phyloP scores from a whole-genome alignment of 192 early-diverging fungal species.

The Cladochytrium replicatum region DNA sequence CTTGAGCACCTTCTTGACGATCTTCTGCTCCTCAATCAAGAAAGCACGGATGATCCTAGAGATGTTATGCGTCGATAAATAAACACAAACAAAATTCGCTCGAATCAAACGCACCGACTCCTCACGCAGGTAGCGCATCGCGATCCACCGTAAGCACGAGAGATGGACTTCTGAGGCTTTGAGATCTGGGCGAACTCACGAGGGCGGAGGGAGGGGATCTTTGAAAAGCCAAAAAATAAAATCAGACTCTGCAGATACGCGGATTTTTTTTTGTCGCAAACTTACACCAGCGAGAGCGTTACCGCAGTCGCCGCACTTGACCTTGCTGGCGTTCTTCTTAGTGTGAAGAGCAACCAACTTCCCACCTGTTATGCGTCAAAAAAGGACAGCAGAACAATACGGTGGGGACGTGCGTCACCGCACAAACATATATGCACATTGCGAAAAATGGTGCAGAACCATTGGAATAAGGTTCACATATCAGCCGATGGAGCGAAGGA shows the following conservation, averaged over 20 bases:
- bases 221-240: conserved; percentile 1
- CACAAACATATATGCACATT: neutral
- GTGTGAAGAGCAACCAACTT: conserved; percentile 85
- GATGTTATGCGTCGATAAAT: conserved; percentile 36
- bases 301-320: conserved; percentile 97
- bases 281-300: conserved; percentile 76
- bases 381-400: too few relatives aligned
- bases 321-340: conserved; percentile 83
- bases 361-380: conserved; percentile 49
- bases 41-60: conserved; percentile 97
- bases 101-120: conserved; percentile 23
- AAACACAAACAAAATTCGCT: neutral
- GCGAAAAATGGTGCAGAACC: neutral
- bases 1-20: conserved; percentile 99
- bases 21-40: conserved; percentile 99
- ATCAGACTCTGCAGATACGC: too few relatives aligned
- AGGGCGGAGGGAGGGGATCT: conserved; percentile 87
- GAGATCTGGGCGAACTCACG: conserved; percentile 82
- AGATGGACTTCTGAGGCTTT: conserved; percentile 86
- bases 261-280: neutral
- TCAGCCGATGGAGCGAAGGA: too few relatives aligned
- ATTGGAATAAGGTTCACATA: conserved; percentile 8
- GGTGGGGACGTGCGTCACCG: too few relatives aligned
- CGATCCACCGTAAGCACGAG: conserved; percentile 94
- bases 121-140: conserved; percentile 85